Percentiles rank a stretch among this genome's conserved stretches.
phyloP scores from a whole-genome alignment of 2,329 filamentous ascomycete genomes.

The Fusarium nelsonii region DNA sequence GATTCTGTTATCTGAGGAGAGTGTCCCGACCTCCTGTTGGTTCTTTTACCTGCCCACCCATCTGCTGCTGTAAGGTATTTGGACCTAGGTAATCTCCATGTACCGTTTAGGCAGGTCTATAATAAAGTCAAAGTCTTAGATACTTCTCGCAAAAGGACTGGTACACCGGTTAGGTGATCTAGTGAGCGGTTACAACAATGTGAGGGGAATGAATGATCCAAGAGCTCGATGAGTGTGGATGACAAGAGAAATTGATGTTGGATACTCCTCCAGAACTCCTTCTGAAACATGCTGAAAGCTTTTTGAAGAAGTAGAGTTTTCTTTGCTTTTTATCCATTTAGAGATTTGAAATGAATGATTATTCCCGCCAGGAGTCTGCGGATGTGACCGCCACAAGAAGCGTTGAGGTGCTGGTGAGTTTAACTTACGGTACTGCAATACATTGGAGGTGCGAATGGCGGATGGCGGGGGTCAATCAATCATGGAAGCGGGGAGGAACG shows the following conservation, averaged over 20 bases:
- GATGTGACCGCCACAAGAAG: constrained; percentile 13
- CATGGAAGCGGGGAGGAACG: constrained; percentile 5
- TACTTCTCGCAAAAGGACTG: not conserved
- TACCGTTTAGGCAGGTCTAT: not conserved
- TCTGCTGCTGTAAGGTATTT: too few relatives aligned
- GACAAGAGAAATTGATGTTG: not conserved
- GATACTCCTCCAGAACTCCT: not conserved
- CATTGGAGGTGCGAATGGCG: not conserved
- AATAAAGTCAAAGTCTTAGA: not conserved
- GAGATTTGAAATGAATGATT: not conserved
- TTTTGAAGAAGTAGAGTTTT: not conserved
- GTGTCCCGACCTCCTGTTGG: not conserved
- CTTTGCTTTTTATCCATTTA: not conserved
- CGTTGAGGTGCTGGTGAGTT: constrained; percentile 6
- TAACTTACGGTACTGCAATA: not conserved
- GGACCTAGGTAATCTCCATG: not conserved
- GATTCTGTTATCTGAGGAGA: not conserved
- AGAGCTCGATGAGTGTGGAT: not conserved
- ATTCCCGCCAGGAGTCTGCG: not conserved
- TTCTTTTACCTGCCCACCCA: too few relatives aligned
- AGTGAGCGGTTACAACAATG: too few relatives aligned
- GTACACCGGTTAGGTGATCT: not conserved
- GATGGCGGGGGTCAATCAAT: not conserved
- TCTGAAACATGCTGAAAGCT: not conserved
- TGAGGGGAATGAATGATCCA: not conserved